Evolutionary conservation across 768 basidiomycete species (phyloP), one percentile per base, ranked within the genome.

Genomic region (Grammothele lineata): DNA sequence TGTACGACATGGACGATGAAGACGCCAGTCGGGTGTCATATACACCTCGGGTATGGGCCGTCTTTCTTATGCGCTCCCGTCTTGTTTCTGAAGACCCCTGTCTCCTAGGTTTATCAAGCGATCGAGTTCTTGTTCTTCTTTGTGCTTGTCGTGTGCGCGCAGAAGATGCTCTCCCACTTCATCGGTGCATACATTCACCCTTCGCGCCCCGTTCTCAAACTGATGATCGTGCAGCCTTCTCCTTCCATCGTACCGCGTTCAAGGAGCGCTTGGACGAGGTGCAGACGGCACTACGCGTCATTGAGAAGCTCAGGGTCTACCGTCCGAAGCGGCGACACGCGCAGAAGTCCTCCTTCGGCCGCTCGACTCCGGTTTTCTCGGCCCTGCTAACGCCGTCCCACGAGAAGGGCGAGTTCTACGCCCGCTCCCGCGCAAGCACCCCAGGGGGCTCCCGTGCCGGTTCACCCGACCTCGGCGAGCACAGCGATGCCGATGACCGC

Each of bases 121-220:
- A 73, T 91, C 17, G 74, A 84, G 55, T 87, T 90, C 59, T 55
- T 86, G 26, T 90, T 90, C 68, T 90, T 90, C 67, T 64, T 85
- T n/a, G 70, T 73, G 2, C 68, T 91, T 12, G 72, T 88, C 11
- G 63, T 79, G 51, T 83, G 77, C 47, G 63, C 66, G 8, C 85
- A 87, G 60, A 71, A 76, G 53, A 82, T 90, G 74, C 63, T 87
- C 17, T 81, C 82, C 1, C 86, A 88, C 57, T 71, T 76, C 26
- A 77, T 89, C 26, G 74, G 74, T 74, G 56, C 15, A 57, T 50
- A 19, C 3, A 30, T 24, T 19, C 34, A 7, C 15, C n/a, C 15
- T 17, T 11, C n/a, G n/a, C n/a, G n/a, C n/a, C n/a, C 8, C 3
- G 38, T 14, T 17, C 27, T 12, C 19, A 33, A 8, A 18, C 50